These are phyloP conservation scores for Pestalotiopsis fici DNA, from an alignment of 2,329 filamentous ascomycete genomes.

Conservation along the genomic window DNA sequence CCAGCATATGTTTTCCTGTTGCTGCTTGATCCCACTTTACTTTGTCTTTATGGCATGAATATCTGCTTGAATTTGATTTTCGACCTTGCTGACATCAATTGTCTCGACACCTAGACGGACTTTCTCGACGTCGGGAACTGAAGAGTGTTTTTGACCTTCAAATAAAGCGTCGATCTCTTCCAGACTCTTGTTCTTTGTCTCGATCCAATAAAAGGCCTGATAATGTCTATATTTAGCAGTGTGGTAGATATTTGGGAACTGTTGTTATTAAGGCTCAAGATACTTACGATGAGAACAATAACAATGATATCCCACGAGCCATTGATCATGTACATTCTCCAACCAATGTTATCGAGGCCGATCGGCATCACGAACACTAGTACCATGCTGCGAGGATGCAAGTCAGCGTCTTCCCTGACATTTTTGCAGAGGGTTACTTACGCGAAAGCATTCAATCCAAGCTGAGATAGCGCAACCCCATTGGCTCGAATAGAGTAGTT, in stretches of 20 bases:
- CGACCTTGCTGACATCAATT: slow-evolving; percentile 4
- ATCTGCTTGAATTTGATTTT: slow-evolving; percentile 1
- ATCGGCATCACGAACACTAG: slow-evolving; percentile 43
- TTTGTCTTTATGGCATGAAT: background rate
- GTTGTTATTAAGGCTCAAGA: background rate
- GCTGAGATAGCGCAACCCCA: slow-evolving; percentile 39
- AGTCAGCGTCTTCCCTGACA: background rate
- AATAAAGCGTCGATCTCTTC: slow-evolving; percentile 32
- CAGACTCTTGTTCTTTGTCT: slow-evolving; percentile 37
- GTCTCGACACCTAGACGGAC: slow-evolving; percentile 5
- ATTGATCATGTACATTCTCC: slow-evolving; percentile 50
- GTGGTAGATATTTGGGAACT: too few species aligned
- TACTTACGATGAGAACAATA: slow-evolving; percentile 35
- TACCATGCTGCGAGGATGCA: slow-evolving; percentile 28
- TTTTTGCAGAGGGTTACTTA: slow-evolving; percentile 11
- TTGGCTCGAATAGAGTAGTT: slow-evolving; percentile 50
- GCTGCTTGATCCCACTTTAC: background rate
- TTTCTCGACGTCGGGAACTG: slow-evolving; percentile 9
- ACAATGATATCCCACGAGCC: slow-evolving; percentile 42
- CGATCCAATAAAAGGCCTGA: slow-evolving; percentile 34
- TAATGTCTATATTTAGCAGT: background rate
- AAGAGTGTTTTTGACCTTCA: slow-evolving; percentile 10
- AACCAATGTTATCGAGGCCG: slow-evolving; percentile 41
- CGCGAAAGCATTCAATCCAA: slow-evolving; percentile 30
- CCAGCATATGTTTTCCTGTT: too few species aligned